Conservation (phyloP, 2,329 filamentous ascomycete genomes). For the Neonectria magnoliae region DNA sequence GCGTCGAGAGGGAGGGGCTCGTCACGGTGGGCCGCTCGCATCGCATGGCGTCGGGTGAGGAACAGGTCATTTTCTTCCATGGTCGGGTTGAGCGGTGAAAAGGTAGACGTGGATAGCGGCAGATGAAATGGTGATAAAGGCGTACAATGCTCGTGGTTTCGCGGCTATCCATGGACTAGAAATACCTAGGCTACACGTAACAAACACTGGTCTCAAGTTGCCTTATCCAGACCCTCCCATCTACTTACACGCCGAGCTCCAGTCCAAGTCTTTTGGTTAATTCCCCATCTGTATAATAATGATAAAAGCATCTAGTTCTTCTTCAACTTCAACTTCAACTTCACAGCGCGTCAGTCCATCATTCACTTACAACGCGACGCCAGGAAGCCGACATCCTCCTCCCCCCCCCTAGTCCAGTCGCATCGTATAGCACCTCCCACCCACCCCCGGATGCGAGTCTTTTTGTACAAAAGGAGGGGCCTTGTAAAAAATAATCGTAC, state of each 20-base stretch:
- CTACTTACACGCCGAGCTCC: constrained; percentile 20
- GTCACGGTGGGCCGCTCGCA: background rate
- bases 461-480: constrained; percentile 14
- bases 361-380: background rate
- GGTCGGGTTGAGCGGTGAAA: constrained; percentile 23
- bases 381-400: background rate
- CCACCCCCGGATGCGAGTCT: background rate
- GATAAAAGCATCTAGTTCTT: background rate
- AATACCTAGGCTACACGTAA: background rate
- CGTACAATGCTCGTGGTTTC: background rate
- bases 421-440: constrained; percentile 22
- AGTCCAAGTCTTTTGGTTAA: constrained; percentile 1
- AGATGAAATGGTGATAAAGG: background rate
- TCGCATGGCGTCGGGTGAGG: constrained; percentile 24
- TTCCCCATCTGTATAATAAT: background rate
- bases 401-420: background rate
- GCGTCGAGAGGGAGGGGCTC: too few relatives aligned
- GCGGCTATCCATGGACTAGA: background rate
- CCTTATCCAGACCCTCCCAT: background rate
- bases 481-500: constrained; percentile 25
- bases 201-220: background rate
- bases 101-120: background rate
- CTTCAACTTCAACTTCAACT: background rate
- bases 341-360: background rate
- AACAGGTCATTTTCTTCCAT: constrained; percentile 28